These are phyloP conservation scores for Balamuthia mandrillaris DNA, from an alignment of 208 protist species.

Conservation along the genomic window DNA sequence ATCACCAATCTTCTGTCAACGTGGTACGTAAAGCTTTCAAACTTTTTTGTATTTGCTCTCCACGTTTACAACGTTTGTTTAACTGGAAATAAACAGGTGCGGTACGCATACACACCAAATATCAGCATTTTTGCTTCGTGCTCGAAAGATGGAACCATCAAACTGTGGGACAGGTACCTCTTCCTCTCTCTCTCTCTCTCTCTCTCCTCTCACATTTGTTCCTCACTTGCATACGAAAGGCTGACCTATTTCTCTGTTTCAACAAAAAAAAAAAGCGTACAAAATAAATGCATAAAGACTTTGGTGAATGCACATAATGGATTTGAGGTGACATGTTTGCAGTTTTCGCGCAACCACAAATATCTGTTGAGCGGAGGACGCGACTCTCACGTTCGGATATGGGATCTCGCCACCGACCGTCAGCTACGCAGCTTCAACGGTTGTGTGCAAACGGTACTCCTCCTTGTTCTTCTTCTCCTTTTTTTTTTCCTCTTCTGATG, in stretches of 20 bases:
- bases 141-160: neutral
- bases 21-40: neutral
- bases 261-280: no score
- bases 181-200: no score
- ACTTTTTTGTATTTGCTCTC: no score
- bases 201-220: no score
- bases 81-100: neutral
- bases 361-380: neutral
- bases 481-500: neutral
- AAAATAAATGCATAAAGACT: no score
- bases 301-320: no score
- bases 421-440: neutral
- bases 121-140: neutral
- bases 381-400: neutral
- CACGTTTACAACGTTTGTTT: no score
- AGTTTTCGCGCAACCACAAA: neutral
- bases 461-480: neutral
- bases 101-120: neutral
- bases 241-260: no score
- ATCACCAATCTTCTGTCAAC: neutral
- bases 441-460: neutral
- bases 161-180: constrained; percentile 19
- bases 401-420: neutral
- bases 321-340: neutral
- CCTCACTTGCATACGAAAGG: no score